These are phyloP conservation scores for Penicillium vulpinum DNA, from an alignment of 2,329 filamentous ascomycete genomes.

Conservation along the genomic window DNA sequence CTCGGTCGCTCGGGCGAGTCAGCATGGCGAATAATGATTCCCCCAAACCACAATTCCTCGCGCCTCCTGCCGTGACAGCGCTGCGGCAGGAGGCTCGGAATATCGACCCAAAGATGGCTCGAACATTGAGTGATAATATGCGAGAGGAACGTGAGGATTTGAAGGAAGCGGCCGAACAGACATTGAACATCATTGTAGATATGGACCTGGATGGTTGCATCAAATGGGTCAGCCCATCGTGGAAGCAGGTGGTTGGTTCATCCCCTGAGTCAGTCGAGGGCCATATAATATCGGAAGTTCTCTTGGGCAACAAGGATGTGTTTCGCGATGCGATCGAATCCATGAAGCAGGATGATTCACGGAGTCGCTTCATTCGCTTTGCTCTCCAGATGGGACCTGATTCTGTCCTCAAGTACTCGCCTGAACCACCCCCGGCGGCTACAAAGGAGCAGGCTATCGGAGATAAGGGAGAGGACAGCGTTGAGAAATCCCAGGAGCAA, in stretches of 20 bases:
- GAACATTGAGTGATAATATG: conserved; percentile 81
- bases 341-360: conserved; percentile 89
- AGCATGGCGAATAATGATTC: conserved; percentile 47
- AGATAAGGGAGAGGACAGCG: conserved; percentile 28
- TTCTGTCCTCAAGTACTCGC: conserved; percentile 61
- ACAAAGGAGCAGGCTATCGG: conserved; percentile 12
- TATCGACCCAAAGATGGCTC: conserved; percentile 51
- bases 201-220: conserved; percentile 86
- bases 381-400: conserved; percentile 67
- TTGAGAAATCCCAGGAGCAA: conserved; percentile 40
- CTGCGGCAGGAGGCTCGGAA: conserved; percentile 46
- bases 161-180: conserved; percentile 93
- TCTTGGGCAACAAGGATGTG: conserved; percentile 74
- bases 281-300: conserved; percentile 73
- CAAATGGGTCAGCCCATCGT: conserved; percentile 95
- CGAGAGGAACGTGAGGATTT: conserved; percentile 90
- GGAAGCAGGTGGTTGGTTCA: conserved; percentile 89
- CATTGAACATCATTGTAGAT: conserved; percentile 93
- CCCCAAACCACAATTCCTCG: conserved; percentile 41
- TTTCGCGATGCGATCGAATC: conserved; percentile 83
- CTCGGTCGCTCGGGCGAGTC: conserved; percentile 21
- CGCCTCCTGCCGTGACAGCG: conserved; percentile 47
- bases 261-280: conserved; percentile 70
- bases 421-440: conserved; percentile 30
- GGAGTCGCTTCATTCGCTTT: conserved; percentile 87